These are phyloP conservation scores for Cyberlindnera veronae DNA, from an alignment of 805 yeast genomes.

Conservation along the genomic window DNA sequence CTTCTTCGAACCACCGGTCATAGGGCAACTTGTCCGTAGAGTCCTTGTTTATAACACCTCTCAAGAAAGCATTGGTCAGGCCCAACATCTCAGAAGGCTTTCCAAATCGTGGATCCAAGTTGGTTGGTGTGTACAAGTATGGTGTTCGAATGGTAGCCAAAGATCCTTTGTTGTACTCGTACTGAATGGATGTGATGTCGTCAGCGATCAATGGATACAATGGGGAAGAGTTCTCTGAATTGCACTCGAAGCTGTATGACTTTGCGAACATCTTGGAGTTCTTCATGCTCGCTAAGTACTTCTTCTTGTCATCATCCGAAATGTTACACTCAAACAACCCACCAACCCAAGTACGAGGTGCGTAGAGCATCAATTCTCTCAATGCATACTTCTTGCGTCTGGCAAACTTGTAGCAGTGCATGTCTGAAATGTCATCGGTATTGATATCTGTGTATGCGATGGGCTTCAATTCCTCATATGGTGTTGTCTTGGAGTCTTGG, in stretches of 20 bases:
- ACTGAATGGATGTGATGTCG: constrained; percentile 45
- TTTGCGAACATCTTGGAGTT: constrained; percentile 5
- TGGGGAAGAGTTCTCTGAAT: constrained; percentile 37
- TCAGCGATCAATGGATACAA: constrained; percentile 60
- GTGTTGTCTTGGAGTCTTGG: constrained; percentile 15
- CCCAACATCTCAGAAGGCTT: constrained; percentile 29
- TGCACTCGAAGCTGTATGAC: constrained; percentile 34
- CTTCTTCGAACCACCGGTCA: constrained; percentile 43
- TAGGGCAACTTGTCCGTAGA: constrained; percentile 20
- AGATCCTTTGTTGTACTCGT: constrained; percentile 30
- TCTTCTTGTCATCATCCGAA: constrained; percentile 27
- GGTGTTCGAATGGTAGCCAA: constrained; percentile 45
- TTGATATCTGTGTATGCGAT: constrained; percentile 14
- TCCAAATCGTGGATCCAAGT: constrained; percentile 33
- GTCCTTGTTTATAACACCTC: constrained; percentile 9
- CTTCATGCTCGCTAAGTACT: constrained; percentile 21
- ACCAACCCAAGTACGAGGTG: constrained; percentile 61
- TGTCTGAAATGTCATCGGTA: constrained; percentile 17
- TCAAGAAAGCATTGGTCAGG: constrained; percentile 5
- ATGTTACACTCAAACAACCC: constrained; percentile 54
- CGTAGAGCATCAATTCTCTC: constrained; percentile 42
- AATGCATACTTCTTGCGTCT: constrained; percentile 51
- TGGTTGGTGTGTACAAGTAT: constrained; percentile 47
- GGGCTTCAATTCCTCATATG: constrained; percentile 16
- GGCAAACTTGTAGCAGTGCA: constrained; percentile 54